A percentile compares a stretch with the other conserved stretches of the same genome.
Conservation (phyloP, 2,329 filamentous ascomycete species). For the Hypomyces perniciosus region DNA sequence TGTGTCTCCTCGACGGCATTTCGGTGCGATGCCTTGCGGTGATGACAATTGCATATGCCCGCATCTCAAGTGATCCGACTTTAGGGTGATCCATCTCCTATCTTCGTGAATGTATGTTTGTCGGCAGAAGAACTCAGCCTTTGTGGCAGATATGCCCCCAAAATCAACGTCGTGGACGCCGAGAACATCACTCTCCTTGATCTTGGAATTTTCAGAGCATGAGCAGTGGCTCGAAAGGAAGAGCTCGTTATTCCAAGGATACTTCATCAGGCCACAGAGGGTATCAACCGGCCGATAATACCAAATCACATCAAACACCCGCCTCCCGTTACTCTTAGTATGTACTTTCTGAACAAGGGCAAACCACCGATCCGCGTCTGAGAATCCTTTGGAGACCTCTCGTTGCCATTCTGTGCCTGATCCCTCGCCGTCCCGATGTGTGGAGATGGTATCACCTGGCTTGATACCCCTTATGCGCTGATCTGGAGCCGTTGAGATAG, state of each 20-base stretch:
- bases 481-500: constrained; percentile 17
- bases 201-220: constrained; percentile 45
- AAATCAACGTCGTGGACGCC: constrained; percentile 54
- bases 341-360: constrained; percentile 59
- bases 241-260: constrained; percentile 65
- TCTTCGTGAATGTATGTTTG: constrained; percentile 60
- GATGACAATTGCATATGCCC: constrained; percentile 24
- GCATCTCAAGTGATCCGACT: constrained; percentile 50
- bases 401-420: constrained; percentile 52
- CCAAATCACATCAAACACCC: constrained; percentile 62
- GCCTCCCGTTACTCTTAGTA: constrained; percentile 25
- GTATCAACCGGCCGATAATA: constrained; percentile 68
- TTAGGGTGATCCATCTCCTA: constrained; percentile 56
- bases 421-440: constrained; percentile 37
- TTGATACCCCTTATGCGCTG: constrained; percentile 29
- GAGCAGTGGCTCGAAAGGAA: constrained; percentile 74
- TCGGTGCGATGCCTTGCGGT: background rate
- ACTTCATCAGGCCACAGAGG: constrained; percentile 59
- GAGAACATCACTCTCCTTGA: constrained; percentile 51
- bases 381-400: constrained; percentile 36
- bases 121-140: constrained; percentile 58
- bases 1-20: constrained; percentile 51
- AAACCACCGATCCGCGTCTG: constrained; percentile 56
- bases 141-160: constrained; percentile 42
- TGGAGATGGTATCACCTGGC: constrained; percentile 46